phyloP scores from a whole-genome alignment of 495 filamentous ascomycete species.

The Pyrenula aspistea region DNA sequence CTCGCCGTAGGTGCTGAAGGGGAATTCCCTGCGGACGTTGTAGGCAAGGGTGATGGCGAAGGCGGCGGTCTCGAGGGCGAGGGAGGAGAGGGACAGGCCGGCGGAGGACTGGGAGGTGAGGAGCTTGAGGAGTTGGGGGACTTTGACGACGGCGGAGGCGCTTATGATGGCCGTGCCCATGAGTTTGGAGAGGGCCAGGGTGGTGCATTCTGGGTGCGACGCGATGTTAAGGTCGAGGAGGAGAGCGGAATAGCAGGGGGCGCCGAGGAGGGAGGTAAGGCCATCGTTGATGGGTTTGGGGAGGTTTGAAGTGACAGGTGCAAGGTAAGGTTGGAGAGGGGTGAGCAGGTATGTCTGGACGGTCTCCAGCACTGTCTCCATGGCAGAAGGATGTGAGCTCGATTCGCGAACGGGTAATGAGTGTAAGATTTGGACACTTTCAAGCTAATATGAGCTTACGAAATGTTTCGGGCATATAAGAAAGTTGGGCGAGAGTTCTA shows the following conservation, averaged over 20 bases:
- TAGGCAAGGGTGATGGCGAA: constrained; percentile 83
- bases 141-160: constrained; percentile 80
- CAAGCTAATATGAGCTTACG: too few relatives aligned
- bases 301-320: constrained; percentile 68
- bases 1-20: constrained; percentile 94
- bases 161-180: constrained; percentile 88
- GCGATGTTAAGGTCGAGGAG: constrained; percentile 68
- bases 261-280: constrained; percentile 68
- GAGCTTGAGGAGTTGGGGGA: constrained; percentile 91
- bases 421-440: too few relatives aligned
- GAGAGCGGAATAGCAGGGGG: constrained; percentile 70
- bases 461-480: too few relatives aligned
- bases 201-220: constrained; percentile 59
- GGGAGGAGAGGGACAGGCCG: constrained; percentile 80
- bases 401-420: too few relatives aligned
- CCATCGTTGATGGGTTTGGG: constrained; percentile 65
- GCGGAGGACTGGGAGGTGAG: constrained; percentile 62
- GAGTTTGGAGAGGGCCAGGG: constrained; percentile 79
- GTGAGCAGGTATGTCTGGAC: constrained; percentile 41
- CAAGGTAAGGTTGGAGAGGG: constrained; percentile 52
- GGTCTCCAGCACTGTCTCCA: constrained; percentile 16
- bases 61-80: constrained; percentile 76
- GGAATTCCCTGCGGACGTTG: constrained; percentile 78
- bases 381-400: not conserved
- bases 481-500: too few relatives aligned